A percentile compares a stretch with the other conserved stretches of the same genome.
phyloP scores from a whole-genome alignment of 441 rosid species.

The Populus hybrid region DNA sequence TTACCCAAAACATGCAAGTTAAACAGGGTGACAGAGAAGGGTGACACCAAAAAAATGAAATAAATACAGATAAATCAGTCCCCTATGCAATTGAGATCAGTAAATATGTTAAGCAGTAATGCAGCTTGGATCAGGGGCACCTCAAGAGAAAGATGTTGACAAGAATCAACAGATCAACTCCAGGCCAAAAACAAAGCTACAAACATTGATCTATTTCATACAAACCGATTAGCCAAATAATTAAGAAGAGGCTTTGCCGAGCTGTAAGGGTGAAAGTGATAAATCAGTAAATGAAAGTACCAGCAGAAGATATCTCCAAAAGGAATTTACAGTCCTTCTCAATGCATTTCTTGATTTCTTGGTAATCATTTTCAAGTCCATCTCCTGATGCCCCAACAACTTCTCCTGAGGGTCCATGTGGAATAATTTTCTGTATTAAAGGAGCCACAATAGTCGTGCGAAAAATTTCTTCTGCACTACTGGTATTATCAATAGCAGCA shows the following conservation, averaged over 20 bases:
- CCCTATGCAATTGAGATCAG: not conserved
- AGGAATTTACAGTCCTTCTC: conserved; percentile 77
- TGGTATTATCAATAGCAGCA: conserved; percentile 87
- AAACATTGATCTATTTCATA: not conserved
- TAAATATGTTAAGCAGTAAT: not conserved
- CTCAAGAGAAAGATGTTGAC: not conserved
- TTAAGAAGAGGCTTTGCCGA: not conserved
- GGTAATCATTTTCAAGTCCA: conserved; percentile 78
- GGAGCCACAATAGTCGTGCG: conserved; percentile 82
- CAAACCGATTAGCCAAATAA: not conserved
- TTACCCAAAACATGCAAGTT: not conserved
- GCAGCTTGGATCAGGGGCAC: not conserved
- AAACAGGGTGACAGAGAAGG: not conserved
- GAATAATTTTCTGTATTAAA: conserved; percentile 56
- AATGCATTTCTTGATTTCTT: conserved; percentile 57
- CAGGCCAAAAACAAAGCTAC: not conserved
- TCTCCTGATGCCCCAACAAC: conserved; percentile 53
- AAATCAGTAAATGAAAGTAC: conserved; percentile 30
- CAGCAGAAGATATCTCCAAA: conserved; percentile 76
- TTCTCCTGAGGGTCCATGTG: conserved; percentile 45
- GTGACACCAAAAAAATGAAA: not conserved
- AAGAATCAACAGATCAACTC: not conserved
- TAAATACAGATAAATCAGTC: not conserved
- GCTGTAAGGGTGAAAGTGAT: not conserved
- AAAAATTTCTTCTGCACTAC: conserved; percentile 78